Evolutionary conservation across 495 filamentous ascomycete genomes (phyloP).

Genomic region (Hypoxylon fuscum): DNA sequence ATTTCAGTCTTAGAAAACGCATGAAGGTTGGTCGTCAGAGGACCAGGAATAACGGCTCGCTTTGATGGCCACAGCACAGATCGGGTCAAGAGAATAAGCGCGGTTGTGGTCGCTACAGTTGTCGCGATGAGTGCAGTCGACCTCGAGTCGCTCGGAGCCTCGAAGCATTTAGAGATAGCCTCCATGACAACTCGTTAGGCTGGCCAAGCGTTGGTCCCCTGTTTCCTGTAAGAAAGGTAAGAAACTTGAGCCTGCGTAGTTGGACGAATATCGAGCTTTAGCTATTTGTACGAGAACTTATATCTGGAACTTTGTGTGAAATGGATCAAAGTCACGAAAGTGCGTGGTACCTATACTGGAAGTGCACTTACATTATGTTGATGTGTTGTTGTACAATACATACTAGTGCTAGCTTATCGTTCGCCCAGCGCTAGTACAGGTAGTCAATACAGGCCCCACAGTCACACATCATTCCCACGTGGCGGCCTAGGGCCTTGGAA

Average conservation of each 20-base stretch:
- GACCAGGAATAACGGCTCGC: conserved; percentile 46
- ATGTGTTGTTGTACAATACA: too few species aligned
- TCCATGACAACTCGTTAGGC: conserved; percentile 34
- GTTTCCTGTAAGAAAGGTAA: too few species aligned
- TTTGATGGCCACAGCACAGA: conserved; percentile 46
- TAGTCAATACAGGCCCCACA: conserved; percentile 13
- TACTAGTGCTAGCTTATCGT: too few species aligned
- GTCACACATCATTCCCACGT: conserved; percentile 28
- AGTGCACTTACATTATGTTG: too few species aligned
- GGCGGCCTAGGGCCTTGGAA: conserved; percentile 8
- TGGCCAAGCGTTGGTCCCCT: neutral
- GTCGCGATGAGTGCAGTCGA: conserved; percentile 46
- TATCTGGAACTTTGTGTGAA: neutral
- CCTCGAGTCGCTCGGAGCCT: conserved; percentile 23
- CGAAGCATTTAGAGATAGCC: conserved; percentile 32
- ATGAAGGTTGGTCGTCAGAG: conserved; percentile 48
- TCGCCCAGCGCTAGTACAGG: too few species aligned
- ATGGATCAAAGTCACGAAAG: neutral
- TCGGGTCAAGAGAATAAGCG: conserved; percentile 43
- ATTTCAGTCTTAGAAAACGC: conserved; percentile 43
- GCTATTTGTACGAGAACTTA: neutral
- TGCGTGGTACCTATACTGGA: too few species aligned
- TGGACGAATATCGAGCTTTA: too few species aligned
- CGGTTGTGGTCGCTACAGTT: conserved; percentile 41
- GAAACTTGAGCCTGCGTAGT: too few species aligned